Conservation (phyloP, 208 protist genomes). For the Acanthamoeba sp. region DNA sequence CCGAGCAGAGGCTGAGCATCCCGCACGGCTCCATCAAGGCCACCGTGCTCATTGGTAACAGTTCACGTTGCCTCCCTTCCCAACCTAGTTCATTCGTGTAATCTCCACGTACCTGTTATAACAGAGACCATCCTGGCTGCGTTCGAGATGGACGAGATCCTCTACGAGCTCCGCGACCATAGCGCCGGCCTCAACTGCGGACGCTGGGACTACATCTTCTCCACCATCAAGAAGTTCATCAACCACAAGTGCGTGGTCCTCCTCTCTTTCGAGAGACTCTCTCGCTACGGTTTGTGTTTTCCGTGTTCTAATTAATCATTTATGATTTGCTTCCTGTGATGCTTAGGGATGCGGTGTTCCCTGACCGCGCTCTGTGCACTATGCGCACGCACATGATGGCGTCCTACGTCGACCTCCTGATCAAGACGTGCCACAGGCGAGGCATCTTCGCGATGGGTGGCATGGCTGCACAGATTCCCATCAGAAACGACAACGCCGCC, state of each 20-base stretch:
- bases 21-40: conserved; percentile 82
- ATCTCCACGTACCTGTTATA: no score
- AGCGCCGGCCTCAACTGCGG: conserved; percentile 89
- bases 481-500: conserved; percentile 79
- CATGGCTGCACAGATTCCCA: conserved; percentile 89
- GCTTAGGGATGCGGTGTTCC: conserved; percentile 73
- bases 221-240: conserved; percentile 87
- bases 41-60: conserved; percentile 86
- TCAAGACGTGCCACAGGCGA: conserved; percentile 88
- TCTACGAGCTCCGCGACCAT: conserved; percentile 88
- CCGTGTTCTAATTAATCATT: no score
- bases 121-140: conserved; percentile 84
- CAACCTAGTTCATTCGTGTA: no score
- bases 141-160: conserved; percentile 82
- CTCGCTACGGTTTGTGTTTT: no score
- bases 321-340: no score
- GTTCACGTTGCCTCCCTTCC: conserved; percentile 71
- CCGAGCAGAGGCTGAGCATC: conserved; percentile 75
- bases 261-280: background rate
- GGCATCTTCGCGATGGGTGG: conserved; percentile 89
- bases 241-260: conserved; percentile 78
- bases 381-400: conserved; percentile 90
- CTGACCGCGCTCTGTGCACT: conserved; percentile 85
- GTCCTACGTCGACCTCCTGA: conserved; percentile 86
- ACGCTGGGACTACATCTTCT: conserved; percentile 90